Conservation (phyloP, 495 filamentous ascomycete genomes). For the Aspergillus homomorphus region DNA sequence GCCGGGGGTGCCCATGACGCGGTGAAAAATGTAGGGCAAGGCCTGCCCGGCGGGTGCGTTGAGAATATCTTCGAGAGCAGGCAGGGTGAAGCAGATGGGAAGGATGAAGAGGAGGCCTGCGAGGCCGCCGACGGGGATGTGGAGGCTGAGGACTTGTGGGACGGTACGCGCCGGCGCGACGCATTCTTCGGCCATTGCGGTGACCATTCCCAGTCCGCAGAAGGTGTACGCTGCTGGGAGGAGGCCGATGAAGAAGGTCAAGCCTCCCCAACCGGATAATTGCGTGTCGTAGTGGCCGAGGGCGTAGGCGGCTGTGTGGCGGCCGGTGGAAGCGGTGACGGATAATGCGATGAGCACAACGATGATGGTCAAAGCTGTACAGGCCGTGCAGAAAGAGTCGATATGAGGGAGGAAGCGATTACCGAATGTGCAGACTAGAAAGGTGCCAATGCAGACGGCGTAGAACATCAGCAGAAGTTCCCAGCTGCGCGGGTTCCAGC, state of each 20-base stretch:
- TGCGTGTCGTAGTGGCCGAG: slow-evolving; percentile 49
- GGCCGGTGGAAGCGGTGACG: slow-evolving; percentile 40
- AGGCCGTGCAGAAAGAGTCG: slow-evolving; percentile 46
- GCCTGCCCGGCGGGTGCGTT: slow-evolving; percentile 39
- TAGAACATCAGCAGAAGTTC: slow-evolving; percentile 61
- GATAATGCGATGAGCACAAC: slow-evolving; percentile 41
- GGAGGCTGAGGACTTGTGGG: slow-evolving; percentile 43
- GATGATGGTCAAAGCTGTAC: slow-evolving; percentile 38
- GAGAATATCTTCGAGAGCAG: slow-evolving; percentile 42
- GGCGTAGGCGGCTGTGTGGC: slow-evolving; percentile 42
- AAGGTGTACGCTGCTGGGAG: slow-evolving; percentile 52
- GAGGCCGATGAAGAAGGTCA: slow-evolving; percentile 52
- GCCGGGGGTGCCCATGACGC: slow-evolving; percentile 43
- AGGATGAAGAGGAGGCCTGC: slow-evolving; percentile 30
- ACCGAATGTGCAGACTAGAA: slow-evolving; percentile 53
- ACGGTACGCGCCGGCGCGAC: slow-evolving; percentile 43
- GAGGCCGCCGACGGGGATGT: slow-evolving; percentile 26
- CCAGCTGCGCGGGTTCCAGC: slow-evolving; percentile 50
- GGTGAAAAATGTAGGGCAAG: slow-evolving; percentile 47
- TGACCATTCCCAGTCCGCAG: slow-evolving; percentile 51
- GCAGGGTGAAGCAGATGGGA: slow-evolving; percentile 45
- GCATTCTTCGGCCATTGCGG: slow-evolving; percentile 52
- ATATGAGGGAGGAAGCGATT: slow-evolving; percentile 56
- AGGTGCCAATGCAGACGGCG: slow-evolving; percentile 52
- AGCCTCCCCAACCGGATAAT: slow-evolving; percentile 43